Evolutionary conservation across 2,329 filamentous ascomycete genomes (phyloP).

Genomic region (Fusarium austroafricanum): DNA sequence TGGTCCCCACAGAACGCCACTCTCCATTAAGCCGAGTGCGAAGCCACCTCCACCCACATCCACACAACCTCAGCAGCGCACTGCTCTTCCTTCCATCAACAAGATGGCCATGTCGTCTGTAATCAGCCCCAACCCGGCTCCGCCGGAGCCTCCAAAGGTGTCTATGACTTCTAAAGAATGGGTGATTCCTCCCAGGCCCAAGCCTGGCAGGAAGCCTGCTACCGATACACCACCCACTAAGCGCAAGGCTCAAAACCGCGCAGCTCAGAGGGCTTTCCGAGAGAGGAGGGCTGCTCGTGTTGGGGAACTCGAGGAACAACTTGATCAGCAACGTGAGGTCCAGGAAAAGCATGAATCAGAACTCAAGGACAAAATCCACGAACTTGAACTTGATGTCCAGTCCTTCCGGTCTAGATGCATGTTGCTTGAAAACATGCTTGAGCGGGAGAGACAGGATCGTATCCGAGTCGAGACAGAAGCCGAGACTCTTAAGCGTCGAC

Average conservation of each 20-base stretch:
- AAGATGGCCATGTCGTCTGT: slow-evolving; percentile 62
- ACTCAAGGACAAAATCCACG: slow-evolving; percentile 66
- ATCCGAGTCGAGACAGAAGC: slow-evolving; percentile 57
- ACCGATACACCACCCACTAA: slow-evolving; percentile 94
- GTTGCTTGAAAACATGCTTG: slow-evolving; percentile 71
- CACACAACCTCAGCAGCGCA: slow-evolving; percentile 48
- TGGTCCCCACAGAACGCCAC: slow-evolving; percentile 44
- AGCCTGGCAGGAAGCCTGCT: slow-evolving; percentile 92
- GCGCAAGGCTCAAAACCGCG: slow-evolving; percentile 93
- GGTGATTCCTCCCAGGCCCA: slow-evolving; percentile 85
- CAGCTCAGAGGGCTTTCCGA: slow-evolving; percentile 89
- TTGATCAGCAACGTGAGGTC: slow-evolving; percentile 69
- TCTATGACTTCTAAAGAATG: slow-evolving; percentile 85
- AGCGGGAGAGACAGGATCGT: slow-evolving; percentile 65
- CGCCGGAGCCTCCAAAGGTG: slow-evolving; percentile 58
- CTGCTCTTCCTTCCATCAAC: slow-evolving; percentile 54
- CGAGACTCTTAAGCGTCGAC: slow-evolving; percentile 49
- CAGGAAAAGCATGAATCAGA: slow-evolving; percentile 69
- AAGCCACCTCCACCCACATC: slow-evolving; percentile 46
- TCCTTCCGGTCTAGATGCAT: slow-evolving; percentile 72
- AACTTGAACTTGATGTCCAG: slow-evolving; percentile 74
- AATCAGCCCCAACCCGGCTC: slow-evolving; percentile 55
- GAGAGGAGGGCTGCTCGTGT: slow-evolving; percentile 88
- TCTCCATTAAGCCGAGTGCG: slow-evolving; percentile 47
- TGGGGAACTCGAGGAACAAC: slow-evolving; percentile 76